Conservation (phyloP, 139 green algal species). For the Medakamo hakoo region DNA sequence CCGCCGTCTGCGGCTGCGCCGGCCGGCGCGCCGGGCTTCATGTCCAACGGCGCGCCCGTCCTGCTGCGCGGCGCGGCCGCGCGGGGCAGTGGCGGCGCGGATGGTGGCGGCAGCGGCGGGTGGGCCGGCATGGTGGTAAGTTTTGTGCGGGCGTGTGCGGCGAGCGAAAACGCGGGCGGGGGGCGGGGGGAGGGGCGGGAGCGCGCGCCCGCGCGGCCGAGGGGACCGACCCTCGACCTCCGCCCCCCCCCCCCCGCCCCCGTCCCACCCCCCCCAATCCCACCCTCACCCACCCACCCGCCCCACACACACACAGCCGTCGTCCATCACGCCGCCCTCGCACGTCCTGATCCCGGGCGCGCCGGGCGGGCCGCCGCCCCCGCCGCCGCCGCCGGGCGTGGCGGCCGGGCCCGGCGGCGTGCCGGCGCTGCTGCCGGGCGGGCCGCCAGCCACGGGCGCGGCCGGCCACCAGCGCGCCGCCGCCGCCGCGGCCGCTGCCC, state of each 20-base stretch:
- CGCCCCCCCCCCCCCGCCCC: background rate
- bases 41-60: conserved; percentile 52
- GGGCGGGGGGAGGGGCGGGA: background rate
- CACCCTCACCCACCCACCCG: no score
- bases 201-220: conserved; percentile 1
- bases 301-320: no score
- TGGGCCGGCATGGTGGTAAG: conserved; percentile 14
- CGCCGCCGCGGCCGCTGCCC: no score
- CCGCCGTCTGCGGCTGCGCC: background rate
- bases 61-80: conserved; percentile 18
- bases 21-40: conserved; percentile 12
- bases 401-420: no score
- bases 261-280: no score
- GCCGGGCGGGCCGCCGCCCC: no score
- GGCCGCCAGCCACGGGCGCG: no score
- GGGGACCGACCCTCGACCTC: background rate
- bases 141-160: background rate
- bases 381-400: no score
- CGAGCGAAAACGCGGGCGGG: background rate
- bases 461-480: no score
- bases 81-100: background rate
- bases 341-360: no score
- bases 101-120: background rate
- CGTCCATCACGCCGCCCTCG: no score
- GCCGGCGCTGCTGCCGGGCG: no score